Conservation (phyloP, 768 basidiomycete species). For the Pisolithus albus region DNA sequence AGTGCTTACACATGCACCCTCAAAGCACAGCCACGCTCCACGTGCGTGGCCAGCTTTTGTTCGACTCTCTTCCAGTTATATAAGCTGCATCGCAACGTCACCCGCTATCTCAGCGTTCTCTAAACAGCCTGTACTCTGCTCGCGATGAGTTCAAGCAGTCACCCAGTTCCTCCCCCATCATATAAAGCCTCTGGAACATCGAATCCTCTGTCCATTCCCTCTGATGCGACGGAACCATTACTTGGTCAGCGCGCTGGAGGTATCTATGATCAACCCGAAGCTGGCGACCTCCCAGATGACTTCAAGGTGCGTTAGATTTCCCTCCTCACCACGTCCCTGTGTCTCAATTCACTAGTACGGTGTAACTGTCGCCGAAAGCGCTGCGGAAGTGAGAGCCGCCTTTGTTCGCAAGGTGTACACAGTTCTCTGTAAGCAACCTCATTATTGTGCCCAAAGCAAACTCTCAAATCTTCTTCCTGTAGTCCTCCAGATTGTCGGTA, state of each 20-base stretch:
- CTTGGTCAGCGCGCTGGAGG: constrained; percentile 44
- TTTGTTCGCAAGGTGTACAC: constrained; percentile 91
- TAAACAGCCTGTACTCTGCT: background rate
- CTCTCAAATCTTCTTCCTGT: background rate
- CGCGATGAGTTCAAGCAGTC: constrained; percentile 46
- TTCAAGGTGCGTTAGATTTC: constrained; percentile 64
- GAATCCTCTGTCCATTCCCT: constrained; percentile 26
- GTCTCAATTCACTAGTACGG: constrained; percentile 52
- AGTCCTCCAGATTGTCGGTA: constrained; percentile 70
- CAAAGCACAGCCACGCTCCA: too few relatives aligned
- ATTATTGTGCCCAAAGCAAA: background rate
- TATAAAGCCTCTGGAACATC: constrained; percentile 42
- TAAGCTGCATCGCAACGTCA: background rate
- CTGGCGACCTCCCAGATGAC: constrained; percentile 81
- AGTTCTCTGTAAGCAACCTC: constrained; percentile 67
- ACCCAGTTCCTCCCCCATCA: constrained; percentile 55
- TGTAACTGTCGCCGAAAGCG: constrained; percentile 69
- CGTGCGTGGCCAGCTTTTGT: too few relatives aligned
- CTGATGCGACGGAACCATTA: constrained; percentile 48
- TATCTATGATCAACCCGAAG: constrained; percentile 68
- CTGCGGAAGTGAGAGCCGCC: constrained; percentile 69
- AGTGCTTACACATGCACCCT: too few relatives aligned
- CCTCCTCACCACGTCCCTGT: background rate
- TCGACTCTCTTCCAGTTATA: background rate
- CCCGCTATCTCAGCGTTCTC: background rate